Conservation (phyloP, 208 protist species). For the Leishmania martiniquensis region DNA sequence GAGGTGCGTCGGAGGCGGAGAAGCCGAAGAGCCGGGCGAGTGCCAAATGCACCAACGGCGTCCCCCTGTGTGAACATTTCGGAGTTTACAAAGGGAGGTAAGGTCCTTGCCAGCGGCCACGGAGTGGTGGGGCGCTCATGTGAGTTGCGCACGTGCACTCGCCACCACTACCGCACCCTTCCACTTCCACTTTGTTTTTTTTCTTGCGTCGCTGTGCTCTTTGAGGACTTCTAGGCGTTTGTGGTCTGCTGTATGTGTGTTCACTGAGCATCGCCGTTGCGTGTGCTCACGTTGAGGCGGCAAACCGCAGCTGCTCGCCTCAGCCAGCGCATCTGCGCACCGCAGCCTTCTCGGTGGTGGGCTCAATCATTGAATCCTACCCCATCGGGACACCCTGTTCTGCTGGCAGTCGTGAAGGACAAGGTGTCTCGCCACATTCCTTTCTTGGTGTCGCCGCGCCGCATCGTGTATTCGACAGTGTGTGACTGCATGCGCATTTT, state of each 20-base stretch:
- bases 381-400: neutral
- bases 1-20: neutral
- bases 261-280: neutral
- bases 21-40: too few relatives aligned
- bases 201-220: too few relatives aligned
- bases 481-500: neutral
- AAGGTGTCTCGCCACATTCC: neutral
- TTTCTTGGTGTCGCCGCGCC: neutral
- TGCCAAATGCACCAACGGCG: neutral
- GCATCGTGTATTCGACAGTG: neutral
- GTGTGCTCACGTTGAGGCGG: neutral
- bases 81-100: constrained; percentile 1
- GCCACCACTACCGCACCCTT: neutral
- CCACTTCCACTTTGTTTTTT: neutral
- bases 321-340: neutral
- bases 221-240: neutral
- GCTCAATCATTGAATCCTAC: neutral
- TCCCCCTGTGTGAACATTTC: neutral
- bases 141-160: neutral
- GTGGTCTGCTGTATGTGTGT: neutral
- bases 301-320: neutral
- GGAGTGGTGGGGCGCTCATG: neutral
- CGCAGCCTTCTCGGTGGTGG: neutral
- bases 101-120: neutral
- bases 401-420: neutral